Evolutionary conservation across 352 stramenopile species (phyloP).

Genomic region (Globisporangium heterothallicum): DNA sequence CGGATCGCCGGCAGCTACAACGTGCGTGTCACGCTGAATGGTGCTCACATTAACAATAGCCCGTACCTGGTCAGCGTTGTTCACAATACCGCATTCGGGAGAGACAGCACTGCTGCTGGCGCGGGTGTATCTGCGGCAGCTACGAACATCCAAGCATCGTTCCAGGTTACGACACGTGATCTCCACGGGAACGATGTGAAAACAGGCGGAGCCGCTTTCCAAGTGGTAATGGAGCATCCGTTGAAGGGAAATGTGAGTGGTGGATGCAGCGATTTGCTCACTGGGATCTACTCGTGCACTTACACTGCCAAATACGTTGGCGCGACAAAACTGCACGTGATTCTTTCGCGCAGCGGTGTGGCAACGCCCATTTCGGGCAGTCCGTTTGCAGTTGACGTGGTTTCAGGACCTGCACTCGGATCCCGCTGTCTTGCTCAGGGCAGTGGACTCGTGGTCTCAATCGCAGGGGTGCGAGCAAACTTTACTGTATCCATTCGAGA

Average conservation of each 20-base stretch:
- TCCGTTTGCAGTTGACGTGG: constrained; percentile 45
- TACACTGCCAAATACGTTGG: constrained; percentile 50
- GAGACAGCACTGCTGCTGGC: constrained; percentile 37
- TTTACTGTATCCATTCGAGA: constrained; percentile 57
- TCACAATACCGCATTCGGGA: constrained; percentile 31
- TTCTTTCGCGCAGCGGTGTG: constrained; percentile 12
- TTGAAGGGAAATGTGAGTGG: constrained; percentile 31
- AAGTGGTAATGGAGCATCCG: constrained; percentile 32
- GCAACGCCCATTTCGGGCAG: constrained; percentile 30
- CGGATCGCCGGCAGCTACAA: constrained; percentile 36
- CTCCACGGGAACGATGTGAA: constrained; percentile 45
- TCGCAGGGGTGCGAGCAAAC: constrained; percentile 38
- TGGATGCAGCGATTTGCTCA: constrained; percentile 43
- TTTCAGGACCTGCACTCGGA: constrained; percentile 42
- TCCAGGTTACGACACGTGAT: constrained; percentile 54
- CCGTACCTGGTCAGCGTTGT: constrained; percentile 54
- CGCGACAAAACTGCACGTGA: constrained; percentile 27
- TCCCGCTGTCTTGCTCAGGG: constrained; percentile 36
- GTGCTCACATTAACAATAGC: constrained; percentile 45
- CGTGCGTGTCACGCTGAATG: constrained; percentile 38
- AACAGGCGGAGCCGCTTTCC: constrained; percentile 32
- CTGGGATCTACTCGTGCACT: constrained; percentile 55
- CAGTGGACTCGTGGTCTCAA: constrained; percentile 37
- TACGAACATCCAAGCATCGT: constrained; percentile 56
- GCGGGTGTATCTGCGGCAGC: constrained; percentile 25